phyloP scores from a whole-genome alignment of 768 basidiomycete species.

The Porphyrellus cyaneotinctus region DNA sequence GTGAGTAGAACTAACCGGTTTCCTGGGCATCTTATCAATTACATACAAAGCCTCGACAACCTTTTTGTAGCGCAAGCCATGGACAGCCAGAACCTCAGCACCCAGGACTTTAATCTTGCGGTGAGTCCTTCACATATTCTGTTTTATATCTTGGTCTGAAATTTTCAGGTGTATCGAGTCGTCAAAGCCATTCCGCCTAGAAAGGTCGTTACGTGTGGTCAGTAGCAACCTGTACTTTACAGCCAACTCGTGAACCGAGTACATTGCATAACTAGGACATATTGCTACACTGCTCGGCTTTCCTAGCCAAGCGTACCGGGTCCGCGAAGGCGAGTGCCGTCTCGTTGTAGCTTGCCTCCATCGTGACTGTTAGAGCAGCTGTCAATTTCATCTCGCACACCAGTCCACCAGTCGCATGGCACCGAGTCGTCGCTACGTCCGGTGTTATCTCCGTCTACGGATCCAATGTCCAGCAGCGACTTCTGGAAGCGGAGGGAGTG shows the following conservation, averaged over 20 bases:
- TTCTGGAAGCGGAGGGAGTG: conserved; percentile 72
- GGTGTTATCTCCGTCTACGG: conserved; percentile 61
- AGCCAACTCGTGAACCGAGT: background rate
- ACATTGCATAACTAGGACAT: conserved; percentile 37
- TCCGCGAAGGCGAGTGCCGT: conserved; percentile 60
- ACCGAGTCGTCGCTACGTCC: conserved; percentile 64
- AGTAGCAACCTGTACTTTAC: background rate
- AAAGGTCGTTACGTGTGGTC: conserved; percentile 64
- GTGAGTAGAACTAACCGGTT: no score
- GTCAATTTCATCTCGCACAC: conserved; percentile 63
- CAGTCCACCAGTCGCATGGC: conserved; percentile 69
- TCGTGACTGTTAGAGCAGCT: conserved; percentile 38
- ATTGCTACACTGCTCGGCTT: conserved; percentile 72
- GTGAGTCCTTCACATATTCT: background rate
- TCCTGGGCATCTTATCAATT: no score
- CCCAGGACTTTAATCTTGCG: conserved; percentile 14
- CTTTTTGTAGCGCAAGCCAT: background rate
- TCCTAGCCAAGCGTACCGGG: conserved; percentile 68
- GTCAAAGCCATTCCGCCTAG: conserved; percentile 59
- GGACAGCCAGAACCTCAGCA: background rate
- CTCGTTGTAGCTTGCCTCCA: background rate
- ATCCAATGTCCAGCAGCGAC: conserved; percentile 51
- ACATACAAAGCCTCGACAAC: no score
- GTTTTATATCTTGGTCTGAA: background rate
- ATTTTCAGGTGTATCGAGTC: conserved; percentile 57